Evolutionary conservation across 1,284 basidiomycete species (phyloP).

Genomic region (Cyathus olla): DNA sequence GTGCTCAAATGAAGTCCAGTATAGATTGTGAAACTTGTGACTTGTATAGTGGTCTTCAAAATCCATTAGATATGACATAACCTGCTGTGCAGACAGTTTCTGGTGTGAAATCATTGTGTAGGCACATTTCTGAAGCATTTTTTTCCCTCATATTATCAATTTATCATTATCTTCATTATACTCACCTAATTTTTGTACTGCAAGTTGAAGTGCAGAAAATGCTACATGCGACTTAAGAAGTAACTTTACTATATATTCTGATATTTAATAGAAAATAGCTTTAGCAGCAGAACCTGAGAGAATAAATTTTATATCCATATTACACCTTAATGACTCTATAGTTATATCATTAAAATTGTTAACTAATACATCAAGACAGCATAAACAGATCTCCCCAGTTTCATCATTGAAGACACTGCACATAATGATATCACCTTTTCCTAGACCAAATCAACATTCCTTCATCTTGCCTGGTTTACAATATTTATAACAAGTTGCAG

Average conservation of each 20-base stretch:
- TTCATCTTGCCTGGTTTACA: slow-evolving; percentile 22
- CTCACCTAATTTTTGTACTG: slow-evolving; percentile 37
- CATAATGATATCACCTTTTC: slow-evolving; percentile 8
- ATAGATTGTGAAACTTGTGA: slow-evolving; percentile 43
- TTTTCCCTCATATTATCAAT: slow-evolving; percentile 27
- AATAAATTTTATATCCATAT: slow-evolving; percentile 56
- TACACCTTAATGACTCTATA: slow-evolving; percentile 42
- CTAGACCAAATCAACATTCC: slow-evolving; percentile 43
- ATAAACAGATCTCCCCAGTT: too few species aligned
- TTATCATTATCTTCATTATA: slow-evolving; percentile 20
- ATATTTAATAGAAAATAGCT: slow-evolving; percentile 53
- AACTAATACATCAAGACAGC: too few species aligned
- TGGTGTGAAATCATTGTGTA: slow-evolving; percentile 47
- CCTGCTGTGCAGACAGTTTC: slow-evolving; percentile 51
- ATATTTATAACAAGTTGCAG: slow-evolving; percentile 49
- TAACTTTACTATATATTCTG: slow-evolving; percentile 54
- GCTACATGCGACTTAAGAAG: slow-evolving; percentile 48
- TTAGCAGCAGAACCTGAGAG: slow-evolving; percentile 50
- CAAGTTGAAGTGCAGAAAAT: slow-evolving; percentile 43
- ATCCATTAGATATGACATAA: slow-evolving; percentile 45
- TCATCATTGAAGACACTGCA: slow-evolving; percentile 40
- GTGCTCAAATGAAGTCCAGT: slow-evolving; percentile 43
- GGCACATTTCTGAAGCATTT: slow-evolving; percentile 47
- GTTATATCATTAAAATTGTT: slow-evolving; percentile 39
- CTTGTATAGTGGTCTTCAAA: slow-evolving; percentile 49